Evolutionary conservation across 139 green algal species (phyloP).

Genomic region (Haematococcus lacustris): DNA sequence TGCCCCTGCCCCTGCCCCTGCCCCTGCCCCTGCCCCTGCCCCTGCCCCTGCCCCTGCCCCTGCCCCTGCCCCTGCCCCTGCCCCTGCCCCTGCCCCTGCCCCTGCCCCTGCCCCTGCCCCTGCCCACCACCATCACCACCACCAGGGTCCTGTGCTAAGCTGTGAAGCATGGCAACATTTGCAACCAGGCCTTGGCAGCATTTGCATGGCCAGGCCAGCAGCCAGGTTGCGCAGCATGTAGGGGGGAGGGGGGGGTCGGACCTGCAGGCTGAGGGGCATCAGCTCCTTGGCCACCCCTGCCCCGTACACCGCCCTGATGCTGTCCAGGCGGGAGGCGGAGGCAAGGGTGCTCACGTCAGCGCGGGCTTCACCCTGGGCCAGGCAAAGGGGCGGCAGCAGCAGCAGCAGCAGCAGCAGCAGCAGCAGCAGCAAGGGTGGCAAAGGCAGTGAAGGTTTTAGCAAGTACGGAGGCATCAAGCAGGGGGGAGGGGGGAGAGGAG

Average conservation of each 20-base stretch:
- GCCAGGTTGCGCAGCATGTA: not conserved
- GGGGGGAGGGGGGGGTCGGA: not conserved
- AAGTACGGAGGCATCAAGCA: too few species aligned
- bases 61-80: too few species aligned
- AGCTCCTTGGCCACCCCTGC: slow-evolving; percentile 58
- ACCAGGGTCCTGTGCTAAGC: too few species aligned
- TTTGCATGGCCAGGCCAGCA: not conserved
- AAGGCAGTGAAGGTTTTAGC: too few species aligned
- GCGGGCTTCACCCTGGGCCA: slow-evolving; percentile 58
- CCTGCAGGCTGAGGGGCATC: slow-evolving; percentile 32
- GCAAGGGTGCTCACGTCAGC: slow-evolving; percentile 68
- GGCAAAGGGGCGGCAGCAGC: not conserved
- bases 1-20: too few species aligned
- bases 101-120: too few species aligned
- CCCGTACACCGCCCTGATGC: slow-evolving; percentile 77
- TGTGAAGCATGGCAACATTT: not conserved
- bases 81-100: too few species aligned
- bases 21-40: too few species aligned
- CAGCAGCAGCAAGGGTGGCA: not conserved
- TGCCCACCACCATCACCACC: too few species aligned
- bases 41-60: too few species aligned
- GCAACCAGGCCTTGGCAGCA: slow-evolving; percentile 5
- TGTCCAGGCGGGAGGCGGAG: slow-evolving; percentile 41
- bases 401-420: slow-evolving; percentile 1
- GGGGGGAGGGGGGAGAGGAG: too few species aligned